phyloP scores from a whole-genome alignment of 1,284 basidiomycete species.

The Ceratobasidium sp. region DNA sequence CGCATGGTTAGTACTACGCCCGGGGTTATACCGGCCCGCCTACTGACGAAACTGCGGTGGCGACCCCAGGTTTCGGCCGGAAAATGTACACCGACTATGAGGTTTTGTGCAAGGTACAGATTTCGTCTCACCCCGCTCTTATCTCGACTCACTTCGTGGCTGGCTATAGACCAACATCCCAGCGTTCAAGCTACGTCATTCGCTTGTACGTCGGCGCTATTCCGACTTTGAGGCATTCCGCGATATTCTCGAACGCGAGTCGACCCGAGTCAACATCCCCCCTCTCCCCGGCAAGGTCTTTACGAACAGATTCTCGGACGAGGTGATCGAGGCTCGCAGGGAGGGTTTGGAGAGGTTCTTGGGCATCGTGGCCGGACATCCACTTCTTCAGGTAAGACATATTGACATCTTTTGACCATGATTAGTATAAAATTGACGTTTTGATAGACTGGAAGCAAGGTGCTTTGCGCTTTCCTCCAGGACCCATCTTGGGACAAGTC shows the following conservation, averaged over 20 bases:
- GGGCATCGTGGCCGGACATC: slow-evolving; percentile 96
- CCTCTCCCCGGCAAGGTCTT: slow-evolving; percentile 96
- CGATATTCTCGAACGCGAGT: slow-evolving; percentile 96
- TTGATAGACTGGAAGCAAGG: slow-evolving; percentile 91
- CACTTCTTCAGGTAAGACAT: slow-evolving; percentile 82
- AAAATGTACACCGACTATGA: slow-evolving; percentile 99
- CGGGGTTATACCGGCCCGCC: not conserved
- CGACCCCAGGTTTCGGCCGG: slow-evolving; percentile 79
- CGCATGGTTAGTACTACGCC: slow-evolving; percentile 73
- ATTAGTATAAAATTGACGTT: slow-evolving; percentile 5
- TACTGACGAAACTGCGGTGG: not conserved
- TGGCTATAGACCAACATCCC: slow-evolving; percentile 90
- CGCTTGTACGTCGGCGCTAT: slow-evolving; percentile 92
- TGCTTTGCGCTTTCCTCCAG: slow-evolving; percentile 95
- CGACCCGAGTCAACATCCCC: slow-evolving; percentile 96
- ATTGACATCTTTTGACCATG: not conserved
- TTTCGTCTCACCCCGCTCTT: not conserved
- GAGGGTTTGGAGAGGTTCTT: slow-evolving; percentile 96
- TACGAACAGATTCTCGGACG: slow-evolving; percentile 96
- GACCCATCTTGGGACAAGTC: slow-evolving; percentile 84
- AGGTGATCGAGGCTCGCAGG: slow-evolving; percentile 90
- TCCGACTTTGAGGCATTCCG: slow-evolving; percentile 99
- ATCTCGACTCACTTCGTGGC: slow-evolving; percentile 2
- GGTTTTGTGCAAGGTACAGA: slow-evolving; percentile 91
- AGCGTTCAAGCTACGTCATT: slow-evolving; percentile 96